Evolutionary conservation across 176 grass and related monocot species (phyloP), one percentile per base, ranked within the genome.

Genomic region (Microstegium vimineum): DNA sequence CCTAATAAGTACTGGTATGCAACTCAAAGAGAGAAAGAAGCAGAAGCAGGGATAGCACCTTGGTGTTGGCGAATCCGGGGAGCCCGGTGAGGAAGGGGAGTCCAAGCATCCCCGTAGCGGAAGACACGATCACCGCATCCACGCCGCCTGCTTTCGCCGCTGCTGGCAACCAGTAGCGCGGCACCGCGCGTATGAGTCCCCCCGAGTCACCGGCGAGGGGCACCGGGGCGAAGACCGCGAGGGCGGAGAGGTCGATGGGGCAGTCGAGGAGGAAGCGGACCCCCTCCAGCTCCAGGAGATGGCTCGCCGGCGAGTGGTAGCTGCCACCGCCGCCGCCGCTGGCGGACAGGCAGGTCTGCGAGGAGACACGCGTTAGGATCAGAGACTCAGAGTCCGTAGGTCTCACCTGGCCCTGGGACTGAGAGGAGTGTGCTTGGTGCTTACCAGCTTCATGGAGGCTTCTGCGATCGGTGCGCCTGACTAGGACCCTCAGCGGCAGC

Each of bases 11-110:
- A 63, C 57, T 35, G 73, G 11, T 20, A 47, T 69, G 46, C 27
- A 36, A 71, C 57, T 43, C 40, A 69, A 1, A 63, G 26, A 47
- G 66, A 54, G 6, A 14, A 56, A 26, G 27, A 18, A 74, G 33
- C 49, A 75, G 76, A 54, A 17, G 32, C 38, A 23, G 35, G 71
- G 57, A 12, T 31, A 5, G 52, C 80, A 90, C 92, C 88, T 92
- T 94, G 49, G 79, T 86, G 59, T 66, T 47, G 0, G 59, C 73
- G 37, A 97, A 94, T 36, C 76, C 79, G 22, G 90, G 81, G 37
- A 88, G 90, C 37, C 89, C 69, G 43, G 92, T 86, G 62, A 98
- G 92, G 87, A 98, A 95, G 4, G 95, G 95, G n/a, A 98, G 83
- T 8, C 92, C 95, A 23, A 98, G 88, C 66, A 98, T 70, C 37